Conservation (phyloP, 1,284 basidiomycete species). For the Ganoderma sinense region DNA sequence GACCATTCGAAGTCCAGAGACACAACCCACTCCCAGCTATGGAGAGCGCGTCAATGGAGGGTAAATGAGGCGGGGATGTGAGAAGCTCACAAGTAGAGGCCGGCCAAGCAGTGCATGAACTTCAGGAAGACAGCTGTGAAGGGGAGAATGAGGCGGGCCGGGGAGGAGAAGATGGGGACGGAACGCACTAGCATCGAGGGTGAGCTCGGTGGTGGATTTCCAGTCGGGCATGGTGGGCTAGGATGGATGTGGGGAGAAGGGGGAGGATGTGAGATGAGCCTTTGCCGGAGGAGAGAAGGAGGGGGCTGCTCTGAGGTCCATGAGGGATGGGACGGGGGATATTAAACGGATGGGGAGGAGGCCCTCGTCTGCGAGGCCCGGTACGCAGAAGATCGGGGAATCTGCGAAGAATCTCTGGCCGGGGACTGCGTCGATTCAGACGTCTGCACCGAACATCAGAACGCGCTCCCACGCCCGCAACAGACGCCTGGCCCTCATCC, state of each 20-base stretch:
- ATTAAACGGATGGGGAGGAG: constrained; percentile 15
- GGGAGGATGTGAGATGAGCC: constrained; percentile 11
- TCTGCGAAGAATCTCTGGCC: neutral
- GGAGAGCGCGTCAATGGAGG: constrained; percentile 14
- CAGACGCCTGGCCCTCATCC: constrained; percentile 1
- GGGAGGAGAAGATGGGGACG: constrained; percentile 3
- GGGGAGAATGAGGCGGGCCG: constrained; percentile 11
- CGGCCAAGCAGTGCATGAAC: constrained; percentile 72
- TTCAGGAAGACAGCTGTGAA: constrained; percentile 63
- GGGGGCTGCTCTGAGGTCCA: constrained; percentile 17
- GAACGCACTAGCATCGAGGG: constrained; percentile 56
- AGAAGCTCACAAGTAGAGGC: constrained; percentile 65
- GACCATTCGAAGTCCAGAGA: constrained; percentile 77
- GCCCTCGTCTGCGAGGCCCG: neutral
- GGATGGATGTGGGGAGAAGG: constrained; percentile 6
- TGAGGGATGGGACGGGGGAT: constrained; percentile 5
- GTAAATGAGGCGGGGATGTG: neutral
- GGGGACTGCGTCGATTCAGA: constrained; percentile 2
- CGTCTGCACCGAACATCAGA: constrained; percentile 9
- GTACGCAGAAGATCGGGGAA: neutral
- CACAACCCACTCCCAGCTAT: constrained; percentile 55
- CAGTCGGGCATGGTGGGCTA: constrained; percentile 42
- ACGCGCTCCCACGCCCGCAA: neutral
- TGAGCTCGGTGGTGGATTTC: constrained; percentile 58
- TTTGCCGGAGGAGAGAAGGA: constrained; percentile 15